Base-by-base conservation (phyloP, 768 basidiomycete species). In the Agaricus sinodeliciosus region DNA sequence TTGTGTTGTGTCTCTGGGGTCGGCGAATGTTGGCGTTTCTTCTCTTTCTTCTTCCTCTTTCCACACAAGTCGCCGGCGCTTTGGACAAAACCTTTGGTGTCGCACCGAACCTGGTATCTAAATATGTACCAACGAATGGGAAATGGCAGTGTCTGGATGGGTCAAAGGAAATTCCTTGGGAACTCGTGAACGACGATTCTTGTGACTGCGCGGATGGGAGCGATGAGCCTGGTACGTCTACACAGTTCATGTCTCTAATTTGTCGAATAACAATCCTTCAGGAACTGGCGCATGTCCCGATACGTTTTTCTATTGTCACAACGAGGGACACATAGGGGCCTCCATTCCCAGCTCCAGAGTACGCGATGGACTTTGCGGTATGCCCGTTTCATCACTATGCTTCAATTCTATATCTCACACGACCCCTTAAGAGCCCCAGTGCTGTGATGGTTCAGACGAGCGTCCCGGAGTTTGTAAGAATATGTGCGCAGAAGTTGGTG, bases 401-500 rank as follows among this genome's bases (percentile, higher is more conserved):
- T 26, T 12, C 9, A 18, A 16, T 1, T 28, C 18, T 28, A 22
- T 9, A 34, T 46, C 59, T 68, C 39, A 71, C 43, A 18, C 31
- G 4, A 9, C 9, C 28, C 13, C 3, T 16, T 4, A 58, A 96
- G 95, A 99, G 65, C 76, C 79, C 0, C 81, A 91, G 63, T 99
- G 95, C 61, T 99, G 95, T 62, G 95, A 99, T 60, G 95, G 95
- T 11, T 92, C 93, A 0, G 95, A 99, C 67, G 96, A 99, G 69
- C 77, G 73, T 22, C 67, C 79, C 9, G 92, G 92, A 15, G 74
- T 86, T 13, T 99, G 96, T 66, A 68, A 76, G 34, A 84, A 96
- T 65, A 70, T 69, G 2, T 99, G 96, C 65, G 74, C 76, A 43
- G 81, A 86, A 62, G 75, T 89, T 41, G 93, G 94, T 1, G 79